Evolutionary conservation across 2,329 filamentous ascomycete species (phyloP), one percentile per base, ranked within the genome.

Genomic region (Aspergillus sp.): DNA sequence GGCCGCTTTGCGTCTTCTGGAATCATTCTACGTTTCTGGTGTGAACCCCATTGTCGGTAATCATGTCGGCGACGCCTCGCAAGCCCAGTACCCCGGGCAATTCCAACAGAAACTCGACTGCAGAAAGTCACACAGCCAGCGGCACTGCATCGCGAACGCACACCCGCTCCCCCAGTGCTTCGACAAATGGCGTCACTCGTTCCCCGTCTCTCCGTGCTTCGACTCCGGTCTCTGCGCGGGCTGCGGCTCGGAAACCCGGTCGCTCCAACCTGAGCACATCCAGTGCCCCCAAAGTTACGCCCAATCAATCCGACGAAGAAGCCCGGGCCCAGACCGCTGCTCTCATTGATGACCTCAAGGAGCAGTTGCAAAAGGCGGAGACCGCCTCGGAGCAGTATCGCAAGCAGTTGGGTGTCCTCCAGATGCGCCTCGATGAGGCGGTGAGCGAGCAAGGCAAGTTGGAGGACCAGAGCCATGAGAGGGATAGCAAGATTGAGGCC

Each of bases 401-500:
- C 78, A 94, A 93, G 76, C 92, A 97, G 78, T 81, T 88, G 57
- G 90, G 95, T 61, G 88, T 96, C 49, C 80, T 98, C 66, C 92
- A 96, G 78, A 85, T 90, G 66, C 88, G 91, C 68, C 84, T 98
- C 7, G 92, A 98, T 72, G 94, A 98, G 67, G 87, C 92, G 49
- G 79, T 90, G 60, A 86, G 86, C 67, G 92, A 97, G 75, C 93
- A 96, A 71, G 86, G 86, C 56, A 91, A 90, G 78, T 80, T 97
- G 38, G 95, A 99, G 75, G 94, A 98, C 74, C 88, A 87, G 64
- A 83, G 90, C 49, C 93, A 97, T 74, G 93, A 96, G 76, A 88
- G 87, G 70, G 92, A 95, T 63, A 91, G 94, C 75, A 88, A 89
- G 71, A 85, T 94, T 60, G 92, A 96, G 76, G 81, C 85, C 7